Evolutionary conservation across 1,284 basidiomycete species (phyloP), one percentile per base, ranked within the genome.

Genomic region (Afroboletus lepidellus): DNA sequence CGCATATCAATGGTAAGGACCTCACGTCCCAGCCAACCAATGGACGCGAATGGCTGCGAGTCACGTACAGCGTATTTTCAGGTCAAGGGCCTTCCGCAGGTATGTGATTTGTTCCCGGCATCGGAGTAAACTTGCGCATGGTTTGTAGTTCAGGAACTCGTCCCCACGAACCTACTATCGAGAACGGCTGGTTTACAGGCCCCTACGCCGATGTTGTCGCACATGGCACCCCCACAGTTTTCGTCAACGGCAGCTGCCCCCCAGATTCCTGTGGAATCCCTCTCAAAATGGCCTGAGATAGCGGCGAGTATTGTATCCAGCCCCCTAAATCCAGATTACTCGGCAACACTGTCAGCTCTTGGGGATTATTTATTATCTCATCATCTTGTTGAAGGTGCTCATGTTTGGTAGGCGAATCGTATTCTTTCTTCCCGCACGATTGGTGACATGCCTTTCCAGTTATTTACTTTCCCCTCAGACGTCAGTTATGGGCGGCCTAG

Each of bases 401-500:
- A 99, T 75, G 84, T 80, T 53, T 98, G 95, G 94, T 96, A 65
- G 61, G 60, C 56, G 51, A 36, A 45, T 46, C 23, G 46, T 9
- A 47, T 44, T 47, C 18, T 27, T 6, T 48, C 46, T 32, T n/a
- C 29, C 41, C 3, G 12, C 51, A 33, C 20, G 24, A 38, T 58
- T 47, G 39, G 66, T 7, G 23, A 46, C 16, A 36, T 46, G 50
- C 56, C 25, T 20, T 30, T 30, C 29, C 27, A 97, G 94, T 66
- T 97, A 94, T 69, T 73, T 98, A 13, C 79, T 99, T 29, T 91
- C 95, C 7, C 91, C 90, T 16, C 83, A 88, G 57, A 90, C 92
- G 0, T 87, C 92, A 3, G 79, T 84, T 33, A 70, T 92, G 13
- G 87, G 87, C 33, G 89, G 87, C 18, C 60, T 84, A 37, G 84